These are phyloP conservation scores for Cercospora canescens DNA, from an alignment of 2,329 filamentous ascomycete genomes.

Conservation along the genomic window DNA sequence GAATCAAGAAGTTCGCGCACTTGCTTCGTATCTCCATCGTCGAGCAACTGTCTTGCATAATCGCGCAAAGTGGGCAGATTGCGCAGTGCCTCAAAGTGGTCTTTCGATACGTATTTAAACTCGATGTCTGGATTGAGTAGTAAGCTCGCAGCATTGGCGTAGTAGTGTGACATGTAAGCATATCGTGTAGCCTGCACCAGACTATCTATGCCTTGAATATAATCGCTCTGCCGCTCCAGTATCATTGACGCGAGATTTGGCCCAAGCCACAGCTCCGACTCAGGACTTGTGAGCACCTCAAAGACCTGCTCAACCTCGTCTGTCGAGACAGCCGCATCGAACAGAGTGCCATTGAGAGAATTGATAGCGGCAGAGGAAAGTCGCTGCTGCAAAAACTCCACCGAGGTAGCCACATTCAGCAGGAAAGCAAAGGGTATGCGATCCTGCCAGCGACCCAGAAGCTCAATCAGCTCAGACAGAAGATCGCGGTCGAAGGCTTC, in stretches of 20 bases:
- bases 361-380: conserved; percentile 68
- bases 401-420: conserved; percentile 78
- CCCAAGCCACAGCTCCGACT: conserved; percentile 63
- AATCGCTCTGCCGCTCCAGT: conserved; percentile 72
- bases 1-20: conserved; percentile 61
- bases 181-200: conserved; percentile 67
- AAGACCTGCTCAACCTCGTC: conserved; percentile 74
- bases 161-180: conserved; percentile 84
- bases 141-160: conserved; percentile 72
- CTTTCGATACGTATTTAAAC: conserved; percentile 50
- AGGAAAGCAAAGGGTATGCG: conserved; percentile 75
- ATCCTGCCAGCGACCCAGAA: conserved; percentile 71
- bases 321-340: conserved; percentile 73
- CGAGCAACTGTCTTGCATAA: conserved; percentile 31
- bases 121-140: conserved; percentile 50
- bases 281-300: conserved; percentile 60
- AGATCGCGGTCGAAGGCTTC: conserved; percentile 75
- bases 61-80: conserved; percentile 67
- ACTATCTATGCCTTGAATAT: conserved; percentile 72
- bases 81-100: conserved; percentile 68
- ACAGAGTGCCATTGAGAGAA: conserved; percentile 68
- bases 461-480: conserved; percentile 68
- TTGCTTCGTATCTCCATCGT: conserved; percentile 28
- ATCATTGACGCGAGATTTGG: conserved; percentile 62
- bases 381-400: conserved; percentile 75